Evolutionary conservation across 208 protist genomes (phyloP).

Genomic region (Trypanosoma brucei): DNA sequence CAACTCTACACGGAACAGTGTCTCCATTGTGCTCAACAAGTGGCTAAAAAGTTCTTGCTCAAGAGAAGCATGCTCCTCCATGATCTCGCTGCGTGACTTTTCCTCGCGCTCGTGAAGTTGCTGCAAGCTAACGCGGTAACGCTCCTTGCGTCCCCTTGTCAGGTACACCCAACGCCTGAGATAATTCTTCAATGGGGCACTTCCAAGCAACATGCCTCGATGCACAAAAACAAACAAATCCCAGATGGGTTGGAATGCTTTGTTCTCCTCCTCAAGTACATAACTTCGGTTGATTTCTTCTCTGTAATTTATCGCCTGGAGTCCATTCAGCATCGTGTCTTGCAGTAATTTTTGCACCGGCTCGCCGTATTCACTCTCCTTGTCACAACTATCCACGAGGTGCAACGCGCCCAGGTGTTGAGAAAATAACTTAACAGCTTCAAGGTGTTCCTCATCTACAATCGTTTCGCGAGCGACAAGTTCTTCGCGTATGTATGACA

Average conservation of each 20-base stretch:
- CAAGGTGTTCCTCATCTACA: constrained; percentile 30
- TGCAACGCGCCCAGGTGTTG: no score
- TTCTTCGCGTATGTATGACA: constrained; percentile 36
- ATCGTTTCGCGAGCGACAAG: constrained; percentile 47
- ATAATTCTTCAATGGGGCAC: constrained; percentile 25
- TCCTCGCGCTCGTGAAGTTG: constrained; percentile 21
- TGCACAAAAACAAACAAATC: constrained; percentile 21
- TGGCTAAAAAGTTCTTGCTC: constrained; percentile 18
- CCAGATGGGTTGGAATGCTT: constrained; percentile 6
- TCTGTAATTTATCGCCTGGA: constrained; percentile 9
- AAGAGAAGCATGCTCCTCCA: constrained; percentile 7
- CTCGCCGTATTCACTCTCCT: neutral
- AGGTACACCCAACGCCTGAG: constrained; percentile 33
- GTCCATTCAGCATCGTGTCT: neutral
- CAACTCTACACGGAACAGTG: constrained; percentile 33
- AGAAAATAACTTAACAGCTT: constrained; percentile 8
- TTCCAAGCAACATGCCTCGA: constrained; percentile 28
- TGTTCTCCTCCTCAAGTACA: constrained; percentile 25
- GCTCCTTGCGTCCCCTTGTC: constrained; percentile 25
- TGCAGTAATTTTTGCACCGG: neutral
- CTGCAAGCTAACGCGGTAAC: constrained; percentile 7
- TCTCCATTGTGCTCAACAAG: constrained; percentile 27
- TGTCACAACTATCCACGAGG: neutral
- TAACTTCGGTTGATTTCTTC: constrained; percentile 32
- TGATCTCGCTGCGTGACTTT: constrained; percentile 30